Evolutionary conservation across 2,329 filamentous ascomycete genomes (phyloP), one percentile per base, ranked within the genome.

Genomic region (Calonectria pseudoreteaudii): DNA sequence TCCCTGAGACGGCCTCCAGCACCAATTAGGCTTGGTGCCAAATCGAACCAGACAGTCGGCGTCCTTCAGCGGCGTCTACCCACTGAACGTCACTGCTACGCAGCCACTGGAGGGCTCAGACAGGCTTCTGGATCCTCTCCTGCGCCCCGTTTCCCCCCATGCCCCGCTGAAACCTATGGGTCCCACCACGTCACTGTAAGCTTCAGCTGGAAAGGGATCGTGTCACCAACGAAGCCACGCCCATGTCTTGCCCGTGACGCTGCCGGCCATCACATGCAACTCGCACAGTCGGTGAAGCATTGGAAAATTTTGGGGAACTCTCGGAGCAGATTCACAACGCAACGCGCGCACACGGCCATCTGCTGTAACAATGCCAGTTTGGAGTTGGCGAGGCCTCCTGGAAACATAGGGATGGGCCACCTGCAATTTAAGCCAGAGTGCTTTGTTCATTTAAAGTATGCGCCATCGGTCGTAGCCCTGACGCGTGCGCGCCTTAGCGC

Each of bases 11-110:
- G 66, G 56, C 71, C 31, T 53, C 60, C 71, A 66, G 41, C 26
- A 34, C 56, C 64, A 14, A 79, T 71, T 77, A 67, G 76, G 70
- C 77, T 78, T 79, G 78, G 78, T 73, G 76, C 62, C 38, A 73
- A 72, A 62, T 71, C 67, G 65, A 73, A 58, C 75, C 77, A 80
- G 73, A 74, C 78, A 49, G 70, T 75, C 76, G 76, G 75, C 73
- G 72, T 49, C 31, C 73, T 75, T 64, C 66, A 69, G 74, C 68
- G 70, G 74, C 64, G 6, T 50, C 18, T 23, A 36, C 18, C 74
- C 71, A 62, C 69, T 68, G 70, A 52, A 53, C 67, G 50, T 58
- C 75, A 71, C 74, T 73, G 73, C 68, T 60, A 18, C 36, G 44
- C 58, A 41, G 28, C 60, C 68, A 68, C 73, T 75, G 68, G 50